Base-by-base conservation (phyloP, 2,329 filamentous ascomycete genomes). In the Diaporthe longicolla region DNA sequence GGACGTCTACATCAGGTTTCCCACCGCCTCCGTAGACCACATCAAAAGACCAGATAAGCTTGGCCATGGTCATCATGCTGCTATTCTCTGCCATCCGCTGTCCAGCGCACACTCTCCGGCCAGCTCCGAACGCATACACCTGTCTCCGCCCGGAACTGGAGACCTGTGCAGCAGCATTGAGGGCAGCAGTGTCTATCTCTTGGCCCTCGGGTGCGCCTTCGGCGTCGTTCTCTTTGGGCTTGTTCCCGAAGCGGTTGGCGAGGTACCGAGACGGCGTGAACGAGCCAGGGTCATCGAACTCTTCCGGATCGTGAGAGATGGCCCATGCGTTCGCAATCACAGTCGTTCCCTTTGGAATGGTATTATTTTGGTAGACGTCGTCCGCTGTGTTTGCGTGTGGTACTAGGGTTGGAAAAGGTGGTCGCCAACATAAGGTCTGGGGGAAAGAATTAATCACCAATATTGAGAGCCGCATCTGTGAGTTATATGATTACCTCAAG, bases 391-490 rank as follows among this genome's bases (percentile, higher is more conserved):
- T 76, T 15, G 58, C 58, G 21, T 76, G 77, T 2, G 77, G 75
- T 1, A 78, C 21, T 6, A 26, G 72, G 26, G 29, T 73, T 10
- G 77, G 76, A 11, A 76, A 59, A 1, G 73, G 58, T 8, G 77
- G 71, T 10, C 77, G 73, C 77, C 77, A 78, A n/a, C 77, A 71
- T 35, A 77, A 70, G 17, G 48, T 29, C 76, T 77, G 57, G 52
- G 8, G 1, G 15, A 40, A 50, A 21, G 10, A 3, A 29, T 71
- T 10, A 52, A 48, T 24, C 24, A 37, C 2, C 21, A 29, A 17
- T 17, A 3, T 40, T 24, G 19, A 21, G 26, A 21, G 17, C 6
- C 35, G 35, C 6, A 43, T 40, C 37, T 24, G 4, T 35, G 21
- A 9, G 17, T 29, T 29, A 13, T 0, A 9, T 10, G 29, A 4